phyloP scores from a whole-genome alignment of 495 filamentous ascomycete genomes.

The Clohesyomyces aquaticus region DNA sequence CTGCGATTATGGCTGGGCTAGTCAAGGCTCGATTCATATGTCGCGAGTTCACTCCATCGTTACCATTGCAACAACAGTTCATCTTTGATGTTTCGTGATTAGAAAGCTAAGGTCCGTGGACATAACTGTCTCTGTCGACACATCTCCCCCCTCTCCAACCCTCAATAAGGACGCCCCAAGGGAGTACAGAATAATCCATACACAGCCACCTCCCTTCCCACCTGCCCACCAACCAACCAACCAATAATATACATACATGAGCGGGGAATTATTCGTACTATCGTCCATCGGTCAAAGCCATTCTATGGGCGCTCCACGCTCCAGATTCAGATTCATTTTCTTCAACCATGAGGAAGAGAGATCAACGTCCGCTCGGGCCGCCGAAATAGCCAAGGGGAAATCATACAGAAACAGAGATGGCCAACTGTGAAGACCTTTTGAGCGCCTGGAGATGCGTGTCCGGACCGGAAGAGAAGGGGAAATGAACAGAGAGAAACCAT shows the following conservation, averaged over 20 bases:
- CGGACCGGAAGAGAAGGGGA: neutral
- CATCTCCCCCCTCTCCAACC: too few relatives aligned
- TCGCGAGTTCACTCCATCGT: too few relatives aligned
- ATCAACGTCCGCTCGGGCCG: neutral
- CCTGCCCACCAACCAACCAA: neutral
- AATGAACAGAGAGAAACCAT: neutral
- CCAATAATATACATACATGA: slow-evolving; percentile 36
- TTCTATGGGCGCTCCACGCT: neutral
- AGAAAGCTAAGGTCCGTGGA: too few relatives aligned
- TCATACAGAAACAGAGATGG: neutral
- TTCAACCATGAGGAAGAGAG: neutral
- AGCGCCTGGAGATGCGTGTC: slow-evolving; percentile 32
- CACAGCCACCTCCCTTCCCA: neutral
- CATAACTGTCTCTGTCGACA: too few relatives aligned
- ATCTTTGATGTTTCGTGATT: too few relatives aligned
- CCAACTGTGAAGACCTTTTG: slow-evolving; percentile 12
- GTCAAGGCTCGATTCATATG: too few relatives aligned
- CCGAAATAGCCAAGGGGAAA: too few relatives aligned
- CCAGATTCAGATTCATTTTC: slow-evolving; percentile 3
- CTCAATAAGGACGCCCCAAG: too few relatives aligned
- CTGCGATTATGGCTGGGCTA: too few relatives aligned
- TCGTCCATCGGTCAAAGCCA: slow-evolving; percentile 2
- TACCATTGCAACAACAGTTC: too few relatives aligned
- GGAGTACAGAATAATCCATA: neutral
- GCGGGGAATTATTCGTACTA: slow-evolving; percentile 30